Evolutionary conservation across 1,284 basidiomycete genomes (phyloP), one percentile per base, ranked within the genome.

Genomic region (Irpex sp.): DNA sequence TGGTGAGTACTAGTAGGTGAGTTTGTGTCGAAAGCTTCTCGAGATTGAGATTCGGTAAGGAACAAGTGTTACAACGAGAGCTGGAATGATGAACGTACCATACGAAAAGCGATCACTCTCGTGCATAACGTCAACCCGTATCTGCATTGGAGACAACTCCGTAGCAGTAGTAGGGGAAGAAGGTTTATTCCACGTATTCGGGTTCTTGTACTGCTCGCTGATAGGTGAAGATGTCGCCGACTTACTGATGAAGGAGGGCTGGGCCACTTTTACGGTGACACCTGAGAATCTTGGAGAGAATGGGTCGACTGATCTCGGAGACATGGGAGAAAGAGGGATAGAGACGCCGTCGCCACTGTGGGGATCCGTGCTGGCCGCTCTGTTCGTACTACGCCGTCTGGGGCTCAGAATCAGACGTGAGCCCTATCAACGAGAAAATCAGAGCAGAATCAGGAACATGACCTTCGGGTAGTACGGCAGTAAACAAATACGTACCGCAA

Each of bases 321-420:
- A 44, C 13, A 64, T 2, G 4, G 67, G 60, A n/a, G 60, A 43
- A 27, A 64, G 58, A 9, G 67, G 24, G 18, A 68, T 63, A 24
- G 67, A 20, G 42, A 62, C 32, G 42, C 58, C 58, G 20, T 5
- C 59, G 24, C 44, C 38, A 22, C 27, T 49, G n/a, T 20, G 11
- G 18, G n/a, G 15, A 11, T 20, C 56, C 22, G 58, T 20, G n/a
- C 54, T 42, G 2, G 58, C 27, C 10, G 10, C 58, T 62, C 38
- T 63, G 49, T n/a, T 62, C 20, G 13, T 72, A 18, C 43, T 65
- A n/a, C 63, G 64, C 13, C 45, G 63, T 4, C 67, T n/a, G 5
- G 63, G 67, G 45, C 59, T 77, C 9, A 78, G 69, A n/a, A 78
- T 71, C 3, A 78, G 70, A 1, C 76, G 75, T 1, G 77, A 78